phyloP scores from a whole-genome alignment of 2,329 filamentous ascomycete species.

The Grosmannia serpens region DNA sequence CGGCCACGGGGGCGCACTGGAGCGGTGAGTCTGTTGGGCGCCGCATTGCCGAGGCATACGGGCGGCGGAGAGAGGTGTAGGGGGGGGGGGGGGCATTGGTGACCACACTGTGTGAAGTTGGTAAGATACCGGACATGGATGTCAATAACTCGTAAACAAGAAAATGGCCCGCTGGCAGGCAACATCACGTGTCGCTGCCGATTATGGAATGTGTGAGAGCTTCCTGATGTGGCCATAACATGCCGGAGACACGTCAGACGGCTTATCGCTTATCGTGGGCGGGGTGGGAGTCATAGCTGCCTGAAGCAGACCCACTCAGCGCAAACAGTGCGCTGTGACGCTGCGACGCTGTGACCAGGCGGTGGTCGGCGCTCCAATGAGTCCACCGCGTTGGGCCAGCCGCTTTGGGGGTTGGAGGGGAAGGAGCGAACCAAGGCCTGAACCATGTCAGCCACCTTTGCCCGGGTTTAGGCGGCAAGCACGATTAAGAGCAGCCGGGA shows the following conservation, averaged over 20 bases:
- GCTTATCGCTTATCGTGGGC: not conserved
- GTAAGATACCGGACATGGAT: no score
- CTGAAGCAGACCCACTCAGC: not conserved
- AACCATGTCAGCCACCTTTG: not conserved
- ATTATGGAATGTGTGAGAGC: not conserved
- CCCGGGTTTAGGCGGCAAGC: not conserved
- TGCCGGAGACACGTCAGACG: not conserved
- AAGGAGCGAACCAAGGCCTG: not conserved
- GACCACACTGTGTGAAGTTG: no score
- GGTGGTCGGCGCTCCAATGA: not conserved
- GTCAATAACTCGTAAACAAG: no score
- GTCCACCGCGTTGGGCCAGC: not conserved
- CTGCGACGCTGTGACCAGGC: no score
- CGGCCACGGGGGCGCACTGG: conserved; percentile 85
- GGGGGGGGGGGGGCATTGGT: not conserved
- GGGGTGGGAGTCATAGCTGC: not conserved
- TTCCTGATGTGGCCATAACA: not conserved
- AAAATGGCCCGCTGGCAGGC: not conserved
- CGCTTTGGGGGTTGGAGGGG: not conserved
- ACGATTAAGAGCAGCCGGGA: not conserved
- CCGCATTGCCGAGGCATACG: conserved; percentile 48
- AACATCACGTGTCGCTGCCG: not conserved
- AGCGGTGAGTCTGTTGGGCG: conserved; percentile 69
- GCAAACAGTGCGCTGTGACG: not conserved
- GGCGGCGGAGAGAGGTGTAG: conserved; percentile 9